A percentile compares a stretch with the other conserved stretches of the same genome.
phyloP scores from a whole-genome alignment of 1,284 basidiomycete species.

The Cryptococcus maquisensis region DNA sequence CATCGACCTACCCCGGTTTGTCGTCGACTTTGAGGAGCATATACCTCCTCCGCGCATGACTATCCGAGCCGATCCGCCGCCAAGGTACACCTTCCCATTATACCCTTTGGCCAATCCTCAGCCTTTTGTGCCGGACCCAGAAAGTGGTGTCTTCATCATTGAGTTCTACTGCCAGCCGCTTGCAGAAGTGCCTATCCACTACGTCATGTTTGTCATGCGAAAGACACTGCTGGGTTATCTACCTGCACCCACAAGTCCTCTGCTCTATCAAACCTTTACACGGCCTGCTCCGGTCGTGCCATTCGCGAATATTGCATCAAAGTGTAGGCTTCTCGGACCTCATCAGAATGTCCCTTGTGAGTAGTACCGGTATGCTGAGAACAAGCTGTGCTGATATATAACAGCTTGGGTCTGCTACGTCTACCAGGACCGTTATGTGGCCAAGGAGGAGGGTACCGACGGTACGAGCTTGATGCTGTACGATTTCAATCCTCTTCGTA shows the following conservation, averaged over 20 bases:
- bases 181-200: conserved; percentile 19
- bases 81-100: conserved; percentile 34
- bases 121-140: conserved; percentile 37
- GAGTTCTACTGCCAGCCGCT: conserved; percentile 33
- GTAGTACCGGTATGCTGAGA: not conserved
- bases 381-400: not conserved
- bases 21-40: conserved; percentile 18
- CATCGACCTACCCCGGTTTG: conserved; percentile 37
- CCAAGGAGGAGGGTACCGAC: conserved; percentile 1
- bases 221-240: conserved; percentile 35
- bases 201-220: conserved; percentile 33
- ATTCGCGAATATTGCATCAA: conserved; percentile 36
- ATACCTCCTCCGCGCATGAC: conserved; percentile 33
- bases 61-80: conserved; percentile 46
- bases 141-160: conserved; percentile 39
- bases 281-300: conserved; percentile 31
- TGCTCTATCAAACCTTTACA: conserved; percentile 24
- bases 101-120: conserved; percentile 28
- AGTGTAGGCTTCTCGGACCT: conserved; percentile 39
- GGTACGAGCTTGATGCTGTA: conserved; percentile 27
- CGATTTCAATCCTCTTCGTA: conserved; percentile 44
- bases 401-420: conserved; percentile 48
- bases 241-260: conserved; percentile 34
- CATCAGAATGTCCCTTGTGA: conserved; percentile 13
- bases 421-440: conserved; percentile 41